phyloP scores from a whole-genome alignment of 306 rosid genomes.

The Prunus mume region DNA sequence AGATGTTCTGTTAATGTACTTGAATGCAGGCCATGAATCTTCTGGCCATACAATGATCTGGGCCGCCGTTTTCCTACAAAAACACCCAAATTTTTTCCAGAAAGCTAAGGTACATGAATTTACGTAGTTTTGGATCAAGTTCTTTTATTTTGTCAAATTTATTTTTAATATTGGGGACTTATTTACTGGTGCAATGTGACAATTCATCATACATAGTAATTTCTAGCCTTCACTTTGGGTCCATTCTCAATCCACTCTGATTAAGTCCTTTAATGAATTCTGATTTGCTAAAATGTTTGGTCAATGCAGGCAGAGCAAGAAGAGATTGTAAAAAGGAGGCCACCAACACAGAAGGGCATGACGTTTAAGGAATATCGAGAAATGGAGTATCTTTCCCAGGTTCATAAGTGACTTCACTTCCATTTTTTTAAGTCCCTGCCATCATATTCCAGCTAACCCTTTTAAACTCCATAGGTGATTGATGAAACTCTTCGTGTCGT shows the following conservation, averaged over 20 bases:
- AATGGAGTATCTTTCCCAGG: constrained; percentile 81
- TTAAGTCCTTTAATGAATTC: neutral
- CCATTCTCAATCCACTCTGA: neutral
- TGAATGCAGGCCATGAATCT: constrained; percentile 96
- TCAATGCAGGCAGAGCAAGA: constrained; percentile 69
- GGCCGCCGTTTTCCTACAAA: constrained; percentile 54
- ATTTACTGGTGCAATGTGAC: neutral
- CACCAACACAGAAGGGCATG: constrained; percentile 57
- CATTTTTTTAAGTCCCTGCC: too few relatives aligned
- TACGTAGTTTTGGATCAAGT: neutral
- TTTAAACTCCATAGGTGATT: too few relatives aligned
- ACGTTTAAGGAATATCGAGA: constrained; percentile 66
- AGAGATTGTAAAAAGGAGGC: constrained; percentile 60
- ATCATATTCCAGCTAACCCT: too few relatives aligned
- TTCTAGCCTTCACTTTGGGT: neutral
- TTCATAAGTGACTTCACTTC: too few relatives aligned
- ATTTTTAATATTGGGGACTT: neutral
- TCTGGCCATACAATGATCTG: constrained; percentile 92
- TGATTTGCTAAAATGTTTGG: too few relatives aligned
- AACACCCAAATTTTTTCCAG: constrained; percentile 51
- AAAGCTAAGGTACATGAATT: constrained; percentile 64
- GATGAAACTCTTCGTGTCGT: too few relatives aligned
- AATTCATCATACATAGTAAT: neutral
- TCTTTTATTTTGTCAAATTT: neutral
- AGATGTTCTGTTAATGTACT: constrained; percentile 78